A percentile compares a stretch with the other conserved stretches of the same genome.
These are phyloP conservation scores for Tephrocybe sp. DNA, from an alignment of 768 basidiomycete species.

Conservation along the genomic window DNA sequence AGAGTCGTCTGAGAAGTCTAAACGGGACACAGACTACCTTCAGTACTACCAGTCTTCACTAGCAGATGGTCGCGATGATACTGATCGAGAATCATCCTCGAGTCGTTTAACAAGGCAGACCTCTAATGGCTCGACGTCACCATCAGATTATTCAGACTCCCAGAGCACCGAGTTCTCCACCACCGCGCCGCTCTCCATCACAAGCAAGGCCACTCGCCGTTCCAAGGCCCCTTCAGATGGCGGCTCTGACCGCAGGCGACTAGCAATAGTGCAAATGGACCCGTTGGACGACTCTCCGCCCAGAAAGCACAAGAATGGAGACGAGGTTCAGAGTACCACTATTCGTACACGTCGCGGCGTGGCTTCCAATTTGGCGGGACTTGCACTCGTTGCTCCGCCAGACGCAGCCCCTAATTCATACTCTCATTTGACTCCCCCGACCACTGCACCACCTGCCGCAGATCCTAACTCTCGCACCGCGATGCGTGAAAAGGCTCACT, in stretches of 20 bases:
- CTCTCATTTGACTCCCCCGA: conserved; percentile 52
- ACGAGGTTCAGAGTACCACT: conserved; percentile 27
- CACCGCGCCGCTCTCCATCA: conserved; percentile 24
- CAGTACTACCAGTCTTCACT: conserved; percentile 56
- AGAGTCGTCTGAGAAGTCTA: conserved; percentile 7
- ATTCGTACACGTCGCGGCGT: conserved; percentile 40
- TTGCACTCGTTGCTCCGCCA: conserved; percentile 73
- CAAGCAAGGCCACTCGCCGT: conserved; percentile 35
- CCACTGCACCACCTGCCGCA: conserved; percentile 42
- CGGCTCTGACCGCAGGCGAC: conserved; percentile 61
- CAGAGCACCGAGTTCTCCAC: conserved; percentile 21
- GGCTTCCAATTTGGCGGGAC: conserved; percentile 42
- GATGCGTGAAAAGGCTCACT: conserved; percentile 28
- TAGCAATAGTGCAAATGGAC: conserved; percentile 69
- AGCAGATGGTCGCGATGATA: conserved; percentile 34
- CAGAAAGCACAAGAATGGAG: conserved; percentile 22
- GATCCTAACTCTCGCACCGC: conserved; percentile 12
- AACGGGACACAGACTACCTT: conserved; percentile 17
- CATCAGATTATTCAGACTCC: conserved; percentile 55
- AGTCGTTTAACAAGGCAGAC: conserved; percentile 27
- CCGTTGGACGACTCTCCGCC: conserved; percentile 28
- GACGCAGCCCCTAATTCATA: conserved; percentile 59
- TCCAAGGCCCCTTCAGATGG: conserved; percentile 58
- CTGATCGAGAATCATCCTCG: conserved; percentile 20
- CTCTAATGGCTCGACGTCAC: conserved; percentile 39